These are phyloP conservation scores for Chaetomium tenue DNA, from an alignment of 495 filamentous ascomycete genomes.

Conservation along the genomic window DNA sequence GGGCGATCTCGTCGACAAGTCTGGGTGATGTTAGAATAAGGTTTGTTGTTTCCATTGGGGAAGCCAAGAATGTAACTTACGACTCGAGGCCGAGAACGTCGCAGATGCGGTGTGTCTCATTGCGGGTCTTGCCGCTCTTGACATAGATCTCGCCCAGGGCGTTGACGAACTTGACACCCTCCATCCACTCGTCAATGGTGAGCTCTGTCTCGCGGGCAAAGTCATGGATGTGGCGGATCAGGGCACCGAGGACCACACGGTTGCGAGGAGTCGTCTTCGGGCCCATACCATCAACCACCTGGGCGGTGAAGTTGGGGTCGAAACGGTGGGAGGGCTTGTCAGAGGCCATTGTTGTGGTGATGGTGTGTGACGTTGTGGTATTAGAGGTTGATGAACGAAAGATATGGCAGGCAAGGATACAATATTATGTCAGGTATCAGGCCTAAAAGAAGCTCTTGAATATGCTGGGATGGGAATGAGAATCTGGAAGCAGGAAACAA, in stretches of 20 bases:
- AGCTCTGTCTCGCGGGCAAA: conserved; percentile 81
- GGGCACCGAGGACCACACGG: conserved; percentile 60
- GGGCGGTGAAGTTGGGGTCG: conserved; percentile 74
- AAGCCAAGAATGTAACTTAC: conserved; percentile 42
- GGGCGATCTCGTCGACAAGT: conserved; percentile 80
- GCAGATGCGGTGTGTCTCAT: conserved; percentile 73
- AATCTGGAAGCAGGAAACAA: conserved; percentile 8
- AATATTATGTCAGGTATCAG: background rate
- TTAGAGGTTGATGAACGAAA: background rate
- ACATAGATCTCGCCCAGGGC: conserved; percentile 52
- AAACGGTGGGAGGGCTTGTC: conserved; percentile 46
- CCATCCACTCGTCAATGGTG: conserved; percentile 76
- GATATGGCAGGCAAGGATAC: background rate
- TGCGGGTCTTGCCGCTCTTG: conserved; percentile 60
- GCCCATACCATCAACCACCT: conserved; percentile 72
- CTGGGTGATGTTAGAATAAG: conserved; percentile 36
- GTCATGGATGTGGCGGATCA: conserved; percentile 78
- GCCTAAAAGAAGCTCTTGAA: background rate
- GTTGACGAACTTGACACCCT: conserved; percentile 63
- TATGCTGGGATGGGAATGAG: conserved; percentile 10
- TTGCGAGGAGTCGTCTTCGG: conserved; percentile 68
- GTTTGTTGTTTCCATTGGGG: background rate
- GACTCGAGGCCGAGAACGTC: conserved; percentile 82
- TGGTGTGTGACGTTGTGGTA: conserved; percentile 9
- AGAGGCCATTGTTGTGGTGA: conserved; percentile 25